Base-by-base conservation (phyloP, 495 filamentous ascomycete species). In the Aspergillus affinis region DNA sequence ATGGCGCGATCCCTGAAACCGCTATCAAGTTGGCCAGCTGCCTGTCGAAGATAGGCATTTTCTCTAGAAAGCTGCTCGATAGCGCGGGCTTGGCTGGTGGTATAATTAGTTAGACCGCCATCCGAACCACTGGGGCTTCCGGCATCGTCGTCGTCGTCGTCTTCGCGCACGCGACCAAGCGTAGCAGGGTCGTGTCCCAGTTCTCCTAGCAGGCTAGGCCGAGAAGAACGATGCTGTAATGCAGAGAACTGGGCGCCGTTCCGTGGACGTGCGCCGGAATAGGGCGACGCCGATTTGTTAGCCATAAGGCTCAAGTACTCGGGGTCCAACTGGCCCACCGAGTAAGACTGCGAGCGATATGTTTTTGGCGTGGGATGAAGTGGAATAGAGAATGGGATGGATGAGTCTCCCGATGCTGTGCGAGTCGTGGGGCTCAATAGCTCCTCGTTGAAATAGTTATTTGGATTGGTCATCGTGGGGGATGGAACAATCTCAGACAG, bases 301-400 rank as follows among this genome's bases (percentile, higher is more conserved):
- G 83, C 69, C 61, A 76, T 71, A 23, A 79, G 59, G 32, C 61
- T 75, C 58, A 74, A 58, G 41, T 70, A 71, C 51, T 96, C 91
- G 7, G 87, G 82, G 23, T 97, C 92, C 61, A 90, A 73, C 70
- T 98, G 94, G 23, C 94, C 94, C 27, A 97, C 93, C 2, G 93
- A 97, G 71, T 97, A 98, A 6, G 94, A 98, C 75, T 96, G 91
- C 15, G 94, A 98, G 30, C 94, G 89, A 67, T 95, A 95, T 2
- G 90, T 93, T 68, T 96, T 94, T 10, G 89, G 90, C 0, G 92
- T 94, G 4, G 93, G 93, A 61, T 96, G 90, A 15, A 97, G 78
- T 4, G 93, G 93, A 59, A 96, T 96, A 6, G 90, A 83, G 60
- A 97, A 95, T 15, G 92, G 92, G 58, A 96, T 90, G 17, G 75